Evolutionary conservation across 768 basidiomycete species (phyloP).

Genomic region (Clathrus columnatus): DNA sequence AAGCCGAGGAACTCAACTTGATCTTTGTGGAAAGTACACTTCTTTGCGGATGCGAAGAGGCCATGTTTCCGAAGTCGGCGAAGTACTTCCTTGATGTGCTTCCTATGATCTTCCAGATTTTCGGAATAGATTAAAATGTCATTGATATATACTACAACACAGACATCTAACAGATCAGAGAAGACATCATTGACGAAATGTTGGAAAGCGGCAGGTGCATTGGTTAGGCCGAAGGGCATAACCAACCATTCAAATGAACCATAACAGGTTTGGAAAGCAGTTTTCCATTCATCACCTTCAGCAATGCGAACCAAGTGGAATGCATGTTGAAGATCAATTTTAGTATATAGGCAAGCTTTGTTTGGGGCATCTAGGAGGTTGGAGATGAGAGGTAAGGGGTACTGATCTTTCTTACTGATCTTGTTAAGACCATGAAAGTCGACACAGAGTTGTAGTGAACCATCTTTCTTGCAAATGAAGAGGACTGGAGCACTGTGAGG

Average conservation of each 20-base stretch:
- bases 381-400: constrained; percentile 25
- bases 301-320: constrained; percentile 36
- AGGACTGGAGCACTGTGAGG: constrained; percentile 20
- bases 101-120: background rate
- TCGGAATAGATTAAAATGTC: constrained; percentile 37
- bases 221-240: constrained; percentile 31
- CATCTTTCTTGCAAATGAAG: constrained; percentile 26
- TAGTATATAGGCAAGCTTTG: constrained; percentile 12
- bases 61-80: constrained; percentile 23
- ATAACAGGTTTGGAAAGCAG: constrained; percentile 30
- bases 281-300: constrained; percentile 36
- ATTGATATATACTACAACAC: constrained; percentile 35
- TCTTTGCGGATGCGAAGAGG: constrained; percentile 27
- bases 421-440: constrained; percentile 27
- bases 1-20: constrained; percentile 30
- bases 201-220: constrained; percentile 36
- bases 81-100: constrained; percentile 25
- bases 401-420: constrained; percentile 27
- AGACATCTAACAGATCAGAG: constrained; percentile 27
- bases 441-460: constrained; percentile 21
- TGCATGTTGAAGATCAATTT: constrained; percentile 30
- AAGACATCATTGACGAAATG: constrained; percentile 23
- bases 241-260: constrained; percentile 34
- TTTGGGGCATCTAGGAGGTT: constrained; percentile 15
- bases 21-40: constrained; percentile 30